Evolutionary conservation across 2,329 filamentous ascomycete genomes (phyloP), one percentile per base, ranked within the genome.

Genomic region (Beauveria asiatica): DNA sequence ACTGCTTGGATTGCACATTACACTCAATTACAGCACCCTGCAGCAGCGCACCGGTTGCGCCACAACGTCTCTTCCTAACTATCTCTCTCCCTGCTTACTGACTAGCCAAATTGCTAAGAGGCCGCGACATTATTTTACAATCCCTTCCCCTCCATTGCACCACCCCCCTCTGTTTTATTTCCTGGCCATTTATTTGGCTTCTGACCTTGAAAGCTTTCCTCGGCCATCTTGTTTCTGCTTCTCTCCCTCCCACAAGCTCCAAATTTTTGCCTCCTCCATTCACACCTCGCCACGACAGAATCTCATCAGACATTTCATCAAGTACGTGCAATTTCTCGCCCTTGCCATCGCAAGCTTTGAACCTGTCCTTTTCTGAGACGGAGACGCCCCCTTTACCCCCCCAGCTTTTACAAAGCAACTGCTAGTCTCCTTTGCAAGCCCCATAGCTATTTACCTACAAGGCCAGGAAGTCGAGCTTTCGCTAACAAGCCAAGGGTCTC

Each of bases 401-500:
- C 21, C 41, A 16, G 19, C 19, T 11, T 49, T 27, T 16, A 37
- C 49, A 30, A 30, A 23, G n/a, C n/a, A 37, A 6, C 19, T 41
- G 10, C 41, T 57, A 48, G 39, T 25, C 57, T 44, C 50, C 30
- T 39, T 17, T 10, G 41, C 50, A 33, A 30, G n/a, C 57, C 42
- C 30, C 48, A 25, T 44, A 37, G 33, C 10, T 33, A 33, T 3
- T 5, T 37, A 23, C 21, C 11, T 37, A 23, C 30, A 21, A 42
- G 19, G 5, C 30, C 33, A 23, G 42, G 23, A 37, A 37, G 11
- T 37, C 33, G 33, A 60, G 57, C 57, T 60, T 51, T 53, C 57
- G 49, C 49, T 54, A 54, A 60, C 57, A 54, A 30, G 19, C 49
- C 50, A 59, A 53, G 57, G 57, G 50, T 60, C 50, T 54, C 57